Evolutionary conservation across 2,329 filamentous ascomycete genomes (phyloP).

Genomic region (Nigrospora sphaerica): DNA sequence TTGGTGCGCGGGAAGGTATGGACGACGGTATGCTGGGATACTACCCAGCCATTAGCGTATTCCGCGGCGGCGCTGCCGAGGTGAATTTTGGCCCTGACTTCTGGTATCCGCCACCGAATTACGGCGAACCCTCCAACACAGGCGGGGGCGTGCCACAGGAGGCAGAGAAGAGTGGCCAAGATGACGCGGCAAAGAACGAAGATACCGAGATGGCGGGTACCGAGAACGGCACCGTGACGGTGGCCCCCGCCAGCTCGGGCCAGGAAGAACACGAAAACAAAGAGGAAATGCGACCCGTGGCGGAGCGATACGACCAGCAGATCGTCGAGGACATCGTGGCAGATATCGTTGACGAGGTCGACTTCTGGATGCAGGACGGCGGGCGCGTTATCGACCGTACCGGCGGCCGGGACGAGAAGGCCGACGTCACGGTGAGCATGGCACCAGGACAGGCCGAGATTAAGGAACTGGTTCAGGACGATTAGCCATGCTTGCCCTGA

Average conservation of each 20-base stretch:
- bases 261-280: slow-evolving; percentile 5
- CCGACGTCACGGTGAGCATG: slow-evolving; percentile 31
- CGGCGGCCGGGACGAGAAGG: slow-evolving; percentile 34
- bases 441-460: slow-evolving; percentile 48
- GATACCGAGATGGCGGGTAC: slow-evolving; percentile 42
- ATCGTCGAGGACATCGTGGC: slow-evolving; percentile 91
- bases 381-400: slow-evolving; percentile 40
- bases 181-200: slow-evolving; percentile 13
- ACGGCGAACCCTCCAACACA: slow-evolving; percentile 18
- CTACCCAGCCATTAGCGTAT: slow-evolving; percentile 88
- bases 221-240: slow-evolving; percentile 23
- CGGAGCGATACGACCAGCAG: slow-evolving; percentile 82
- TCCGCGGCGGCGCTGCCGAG: slow-evolving; percentile 83
- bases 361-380: slow-evolving; percentile 74
- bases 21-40: slow-evolving; percentile 96
- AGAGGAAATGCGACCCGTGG: slow-evolving; percentile 50
- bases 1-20: slow-evolving; percentile 75
- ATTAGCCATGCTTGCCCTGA: slow-evolving; percentile 23
- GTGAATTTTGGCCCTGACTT: slow-evolving; percentile 93
- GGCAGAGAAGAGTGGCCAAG: slow-evolving; percentile 2
- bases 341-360: slow-evolving; percentile 90
- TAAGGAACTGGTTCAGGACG: slow-evolving; percentile 59
- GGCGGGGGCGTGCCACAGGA: slow-evolving; percentile 2
- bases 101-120: slow-evolving; percentile 72
- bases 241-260: slow-evolving; percentile 2